A percentile compares a stretch with the other conserved stretches of the same genome.
Evolutionary conservation across 345 rosid genomes (phyloP).

Genomic region (Firmiana major): DNA sequence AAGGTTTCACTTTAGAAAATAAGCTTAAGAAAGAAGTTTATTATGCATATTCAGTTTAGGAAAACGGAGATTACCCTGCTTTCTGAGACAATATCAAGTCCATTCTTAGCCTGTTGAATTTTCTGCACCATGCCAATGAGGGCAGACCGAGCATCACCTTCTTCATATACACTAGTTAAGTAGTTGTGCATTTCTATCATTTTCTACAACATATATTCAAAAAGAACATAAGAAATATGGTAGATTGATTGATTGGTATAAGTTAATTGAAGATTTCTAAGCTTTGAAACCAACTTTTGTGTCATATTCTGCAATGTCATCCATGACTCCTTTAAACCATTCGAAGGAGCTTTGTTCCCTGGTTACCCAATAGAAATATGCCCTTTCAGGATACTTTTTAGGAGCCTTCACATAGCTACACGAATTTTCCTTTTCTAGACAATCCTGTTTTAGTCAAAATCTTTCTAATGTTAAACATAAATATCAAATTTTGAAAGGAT

Average conservation of each 20-base stretch:
- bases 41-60: background rate
- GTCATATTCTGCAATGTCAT: constrained; percentile 84
- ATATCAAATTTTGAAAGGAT: background rate
- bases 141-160: constrained; percentile 97
- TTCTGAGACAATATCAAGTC: constrained; percentile 83
- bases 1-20: constrained; percentile 1
- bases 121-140: constrained; percentile 90
- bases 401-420: background rate
- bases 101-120: constrained; percentile 92
- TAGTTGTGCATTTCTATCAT: constrained; percentile 98
- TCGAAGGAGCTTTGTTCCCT: constrained; percentile 95
- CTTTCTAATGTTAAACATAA: no score
- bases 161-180: constrained; percentile 90
- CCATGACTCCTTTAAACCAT: constrained; percentile 99
- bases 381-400: constrained; percentile 70
- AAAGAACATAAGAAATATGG: background rate
- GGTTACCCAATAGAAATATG: constrained; percentile 95
- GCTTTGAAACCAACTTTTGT: constrained; percentile 37
- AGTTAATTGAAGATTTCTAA: background rate
- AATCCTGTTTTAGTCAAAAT: background rate
- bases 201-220: constrained; percentile 42
- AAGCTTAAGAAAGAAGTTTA: background rate
- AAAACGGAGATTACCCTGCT: constrained; percentile 55
- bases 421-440: no score
- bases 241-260: background rate